These are phyloP conservation scores for Diaporthe capsici DNA, from an alignment of 2,329 filamentous ascomycete genomes.

Conservation along the genomic window DNA sequence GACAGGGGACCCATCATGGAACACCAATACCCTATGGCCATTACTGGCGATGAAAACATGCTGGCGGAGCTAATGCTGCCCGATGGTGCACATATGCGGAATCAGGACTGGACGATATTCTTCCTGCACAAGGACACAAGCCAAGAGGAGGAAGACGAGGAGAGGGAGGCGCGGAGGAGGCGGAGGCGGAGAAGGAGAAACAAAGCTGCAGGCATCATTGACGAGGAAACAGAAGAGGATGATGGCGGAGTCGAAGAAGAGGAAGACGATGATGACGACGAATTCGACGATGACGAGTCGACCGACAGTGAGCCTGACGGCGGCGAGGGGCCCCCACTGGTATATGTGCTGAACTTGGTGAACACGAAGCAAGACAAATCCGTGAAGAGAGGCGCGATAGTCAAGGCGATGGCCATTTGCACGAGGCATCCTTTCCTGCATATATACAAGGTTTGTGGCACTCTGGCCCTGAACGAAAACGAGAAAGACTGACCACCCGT, in stretches of 20 bases:
- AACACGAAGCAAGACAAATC: slow-evolving; percentile 98
- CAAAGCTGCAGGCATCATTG: slow-evolving; percentile 62
- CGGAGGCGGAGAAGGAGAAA: slow-evolving; percentile 67
- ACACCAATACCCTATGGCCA: slow-evolving; percentile 94
- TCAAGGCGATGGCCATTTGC: slow-evolving; percentile 99
- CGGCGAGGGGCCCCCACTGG: slow-evolving; percentile 88
- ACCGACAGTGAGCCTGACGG: slow-evolving; percentile 76
- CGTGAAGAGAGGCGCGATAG: slow-evolving; percentile 91
- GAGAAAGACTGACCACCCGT: slow-evolving; percentile 37
- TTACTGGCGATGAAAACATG: slow-evolving; percentile 98
- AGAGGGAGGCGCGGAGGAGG: slow-evolving; percentile 67
- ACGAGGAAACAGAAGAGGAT: slow-evolving; percentile 64
- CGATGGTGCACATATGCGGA: slow-evolving; percentile 93
- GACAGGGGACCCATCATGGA: slow-evolving; percentile 98
- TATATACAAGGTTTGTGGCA: slow-evolving; percentile 85
- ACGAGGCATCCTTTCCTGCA: slow-evolving; percentile 97
- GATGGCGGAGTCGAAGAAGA: slow-evolving; percentile 63
- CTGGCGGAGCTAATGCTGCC: slow-evolving; percentile 98
- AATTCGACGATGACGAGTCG: slow-evolving; percentile 68
- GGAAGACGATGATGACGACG: slow-evolving; percentile 58
- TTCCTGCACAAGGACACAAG: slow-evolving; percentile 97
- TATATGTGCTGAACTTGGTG: slow-evolving; percentile 97
- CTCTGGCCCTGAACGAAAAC: slow-evolving; percentile 1
- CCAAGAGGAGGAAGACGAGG: slow-evolving; percentile 84
- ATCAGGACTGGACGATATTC: slow-evolving; percentile 99